A percentile compares a stretch with the other conserved stretches of the same genome.
phyloP scores from a whole-genome alignment of 768 basidiomycete genomes.

The Boletellus ananas region DNA sequence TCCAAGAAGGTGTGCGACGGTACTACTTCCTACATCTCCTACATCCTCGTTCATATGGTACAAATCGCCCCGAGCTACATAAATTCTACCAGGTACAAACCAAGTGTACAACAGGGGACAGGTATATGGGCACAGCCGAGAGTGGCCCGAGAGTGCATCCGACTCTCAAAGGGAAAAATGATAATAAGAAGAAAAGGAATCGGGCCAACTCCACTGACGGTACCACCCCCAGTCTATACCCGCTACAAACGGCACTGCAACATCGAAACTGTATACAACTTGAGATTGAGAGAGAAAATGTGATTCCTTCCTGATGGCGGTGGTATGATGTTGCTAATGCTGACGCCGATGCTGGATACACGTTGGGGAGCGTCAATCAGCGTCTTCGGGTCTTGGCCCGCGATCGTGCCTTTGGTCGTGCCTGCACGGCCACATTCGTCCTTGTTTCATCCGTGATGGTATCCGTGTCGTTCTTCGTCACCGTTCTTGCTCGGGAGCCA shows the following conservation, averaged over 20 bases:
- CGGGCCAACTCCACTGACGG: constrained; percentile 8
- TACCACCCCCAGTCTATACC: constrained; percentile 20
- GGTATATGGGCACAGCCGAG: constrained; percentile 10
- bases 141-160: constrained; percentile 1
- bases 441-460: constrained; percentile 10
- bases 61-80: constrained; percentile 18
- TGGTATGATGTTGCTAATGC: constrained; percentile 23
- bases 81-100: constrained; percentile 18
- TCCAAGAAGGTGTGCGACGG: constrained; percentile 21
- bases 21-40: constrained; percentile 2
- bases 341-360: constrained; percentile 12
- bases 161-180: constrained; percentile 1
- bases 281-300: constrained; percentile 22
- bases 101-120: constrained; percentile 20
- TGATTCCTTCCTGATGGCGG: constrained; percentile 16
- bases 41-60: constrained; percentile 19
- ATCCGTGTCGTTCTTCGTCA: constrained; percentile 16
- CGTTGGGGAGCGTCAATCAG: constrained; percentile 15
- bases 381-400: constrained; percentile 29
- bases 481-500: constrained; percentile 16
- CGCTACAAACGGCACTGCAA: constrained; percentile 6
- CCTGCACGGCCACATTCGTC: constrained; percentile 19
- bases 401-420: constrained; percentile 31
- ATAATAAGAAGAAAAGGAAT: constrained; percentile 8
- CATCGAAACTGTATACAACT: constrained; percentile 16